Percentiles rank a stretch among this genome's conserved stretches.
Evolutionary conservation across 2,329 filamentous ascomycete species (phyloP).

Genomic region (Rhynchosporium secalis): DNA sequence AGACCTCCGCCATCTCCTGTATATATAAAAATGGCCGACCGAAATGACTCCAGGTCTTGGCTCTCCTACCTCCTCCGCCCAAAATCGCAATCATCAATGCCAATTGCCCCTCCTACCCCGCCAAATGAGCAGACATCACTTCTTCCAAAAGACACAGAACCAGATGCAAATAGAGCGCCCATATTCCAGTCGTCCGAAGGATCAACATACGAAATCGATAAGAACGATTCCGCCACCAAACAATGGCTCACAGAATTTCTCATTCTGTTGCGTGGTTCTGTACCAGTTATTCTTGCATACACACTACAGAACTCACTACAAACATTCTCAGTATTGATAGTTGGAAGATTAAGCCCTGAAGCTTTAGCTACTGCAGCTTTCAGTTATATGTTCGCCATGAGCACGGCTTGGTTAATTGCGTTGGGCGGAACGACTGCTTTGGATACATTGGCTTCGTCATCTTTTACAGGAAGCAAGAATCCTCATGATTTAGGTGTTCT

Average conservation of each 20-base stretch:
- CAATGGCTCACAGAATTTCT: conserved; percentile 60
- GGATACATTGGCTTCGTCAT: conserved; percentile 80
- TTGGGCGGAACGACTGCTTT: conserved; percentile 83
- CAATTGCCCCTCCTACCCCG: conserved; percentile 28
- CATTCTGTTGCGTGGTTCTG: conserved; percentile 65
- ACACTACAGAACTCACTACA: conserved; percentile 84
- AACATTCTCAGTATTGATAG: conserved; percentile 78
- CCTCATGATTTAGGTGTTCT: conserved; percentile 77
- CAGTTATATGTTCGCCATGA: conserved; percentile 92
- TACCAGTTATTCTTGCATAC: conserved; percentile 82
- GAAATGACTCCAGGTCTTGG: conserved; percentile 34
- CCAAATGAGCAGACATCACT: conserved; percentile 38
- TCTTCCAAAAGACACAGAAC: conserved; percentile 28
- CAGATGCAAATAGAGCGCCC: conserved; percentile 16
- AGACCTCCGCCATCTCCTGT: background rate
- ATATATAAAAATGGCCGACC: conserved; percentile 26
- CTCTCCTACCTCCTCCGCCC: conserved; percentile 33
- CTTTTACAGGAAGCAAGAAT: conserved; percentile 78
- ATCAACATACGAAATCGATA: conserved; percentile 33
- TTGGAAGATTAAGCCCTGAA: conserved; percentile 76
- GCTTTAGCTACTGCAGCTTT: conserved; percentile 81
- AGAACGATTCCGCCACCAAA: conserved; percentile 28
- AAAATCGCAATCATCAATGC: conserved; percentile 23
- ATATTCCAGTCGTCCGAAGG: conserved; percentile 23
- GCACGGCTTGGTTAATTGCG: conserved; percentile 82